Evolutionary conservation across 345 rosid genomes (phyloP).

Genomic region (Hibiscus tridactylites): DNA sequence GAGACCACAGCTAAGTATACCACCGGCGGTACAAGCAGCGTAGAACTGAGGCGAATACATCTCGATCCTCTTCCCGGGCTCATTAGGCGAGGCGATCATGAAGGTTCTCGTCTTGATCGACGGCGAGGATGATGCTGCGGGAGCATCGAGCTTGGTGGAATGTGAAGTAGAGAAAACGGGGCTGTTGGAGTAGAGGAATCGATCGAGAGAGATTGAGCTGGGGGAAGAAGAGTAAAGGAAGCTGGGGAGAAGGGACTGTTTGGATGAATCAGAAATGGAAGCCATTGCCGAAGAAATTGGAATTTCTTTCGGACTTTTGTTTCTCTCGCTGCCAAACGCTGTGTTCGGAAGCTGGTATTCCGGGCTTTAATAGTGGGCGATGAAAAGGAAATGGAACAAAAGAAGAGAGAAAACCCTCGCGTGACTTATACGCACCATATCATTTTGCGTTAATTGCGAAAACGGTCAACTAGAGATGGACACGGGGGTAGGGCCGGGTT

Average conservation of each 20-base stretch:
- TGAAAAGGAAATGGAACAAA: no score
- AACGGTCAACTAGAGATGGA: neutral
- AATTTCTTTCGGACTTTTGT: no score
- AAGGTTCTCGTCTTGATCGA: constrained; percentile 14
- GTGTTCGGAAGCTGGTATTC: no score
- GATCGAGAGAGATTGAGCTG: constrained; percentile 20
- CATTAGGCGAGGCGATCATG: constrained; percentile 50
- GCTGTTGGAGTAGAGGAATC: constrained; percentile 21
- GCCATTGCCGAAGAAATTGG: constrained; percentile 33
- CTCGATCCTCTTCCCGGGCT: constrained; percentile 65
- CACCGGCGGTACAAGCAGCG: constrained; percentile 84
- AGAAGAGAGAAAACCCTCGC: no score
- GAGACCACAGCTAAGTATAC: constrained; percentile 76
- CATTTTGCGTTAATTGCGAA: neutral
- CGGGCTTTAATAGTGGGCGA: no score
- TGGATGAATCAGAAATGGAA: constrained; percentile 26
- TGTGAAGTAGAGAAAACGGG: constrained; percentile 16
- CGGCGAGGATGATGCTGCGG: constrained; percentile 11
- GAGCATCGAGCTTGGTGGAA: constrained; percentile 16
- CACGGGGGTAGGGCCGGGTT: no score
- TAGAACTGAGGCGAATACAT: constrained; percentile 87
- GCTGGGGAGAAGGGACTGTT: constrained; percentile 49
- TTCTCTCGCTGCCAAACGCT: no score
- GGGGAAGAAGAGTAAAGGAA: constrained; percentile 40
- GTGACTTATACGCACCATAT: no score